Evolutionary conservation across 805 yeast species (phyloP), one percentile per base, ranked within the genome.

Genomic region (Spencermartinsiella europaea): DNA sequence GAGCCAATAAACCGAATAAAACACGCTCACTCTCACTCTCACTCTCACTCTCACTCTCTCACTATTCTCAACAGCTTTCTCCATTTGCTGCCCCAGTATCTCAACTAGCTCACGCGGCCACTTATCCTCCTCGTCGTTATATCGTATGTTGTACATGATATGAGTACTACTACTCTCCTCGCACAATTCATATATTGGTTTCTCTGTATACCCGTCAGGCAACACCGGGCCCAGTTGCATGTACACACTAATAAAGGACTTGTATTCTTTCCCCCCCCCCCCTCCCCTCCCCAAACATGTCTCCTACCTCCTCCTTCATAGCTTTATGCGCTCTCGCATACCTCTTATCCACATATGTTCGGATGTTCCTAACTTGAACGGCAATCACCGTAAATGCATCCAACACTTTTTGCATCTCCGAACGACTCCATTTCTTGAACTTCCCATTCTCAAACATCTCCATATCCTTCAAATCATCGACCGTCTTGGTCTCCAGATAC

Each of bases 61-160:
- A n/a, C n/a, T n/a, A n/a, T n/a, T n/a, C n/a, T n/a, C n/a, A n/a
- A n/a, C n/a, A n/a, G 7, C 21, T 21, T 27, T 20, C 16, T 46
- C 49, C 12, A 41, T 40, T n/a, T 4, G 7, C 16, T 35, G 34
- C 21, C 40, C 12, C 4, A 21, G 7, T 21, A 21, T 7, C 34
- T 46, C 49, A 16, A 37, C 22, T 4, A 4, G 15, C 4, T 31
- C 36, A 28, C 40, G 19, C 14, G 38, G 34, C 12, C 21, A 20
- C 21, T 46, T n/a, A n/a, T n/a, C 49, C n/a, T n/a, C n/a, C n/a
- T n/a, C n/a, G n/a, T n/a, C n/a, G n/a, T n/a, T n/a, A n/a, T n/a
- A n/a, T n/a, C n/a, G n/a, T n/a, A n/a, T n/a, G n/a, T n/a, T n/a
- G n/a, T n/a, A n/a, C n/a, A n/a, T n/a, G n/a, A n/a, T n/a, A n/a